Evolutionary conservation across 352 stramenopile species (phyloP), one percentile per base, ranked within the genome.

Genomic region (Blastocystis sp.): DNA sequence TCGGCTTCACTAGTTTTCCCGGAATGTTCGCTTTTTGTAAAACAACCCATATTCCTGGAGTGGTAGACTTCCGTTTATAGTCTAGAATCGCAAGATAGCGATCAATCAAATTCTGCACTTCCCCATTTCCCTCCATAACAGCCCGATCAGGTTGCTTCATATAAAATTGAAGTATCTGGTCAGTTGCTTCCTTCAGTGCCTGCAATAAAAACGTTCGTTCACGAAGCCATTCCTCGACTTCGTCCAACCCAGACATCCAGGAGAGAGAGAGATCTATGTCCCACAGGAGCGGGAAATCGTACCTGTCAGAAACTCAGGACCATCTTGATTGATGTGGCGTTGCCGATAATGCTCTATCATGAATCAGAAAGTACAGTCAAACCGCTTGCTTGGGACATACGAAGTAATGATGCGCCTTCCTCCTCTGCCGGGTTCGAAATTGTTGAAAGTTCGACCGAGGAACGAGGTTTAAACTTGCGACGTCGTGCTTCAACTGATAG

Each of bases 221-320:
- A n/a, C 73, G 73, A 47, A 84, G 73, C 50, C 54, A 64, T n/a
- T 84, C 73, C 56, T 84, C 73, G 11, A 84, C 73, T 20, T 84
- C 73, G 55, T 84, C 73, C 47, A 84, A 43, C n/a, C 73, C 73
- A 2, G 43, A 39, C 50, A 84, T 84, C 73, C 73, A 84, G 8
- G 73, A 84, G 4, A 84, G 53, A 3, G 73, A 84, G 20, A 84
- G 20, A 4, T 84, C 73, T 41, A n/a, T 18, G 23, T 37, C 1
- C 13, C 50, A 59, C 13, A 59, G 50, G 11, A 59, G 20, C 13
- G 50, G 20, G 20, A 13, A 59, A 59, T 59, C 50, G n/a, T 73
- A 43, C 62, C 62, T n/a, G 62, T 39, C 23, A 43, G 13, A 15
- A 47, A 45, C 23, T 73, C 47, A 23, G n/a, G 9, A 11, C 68